Percentiles rank a stretch among this genome's conserved stretches.
phyloP scores from a whole-genome alignment of 164 flowering plant species.

The Berberis thunbergii region DNA sequence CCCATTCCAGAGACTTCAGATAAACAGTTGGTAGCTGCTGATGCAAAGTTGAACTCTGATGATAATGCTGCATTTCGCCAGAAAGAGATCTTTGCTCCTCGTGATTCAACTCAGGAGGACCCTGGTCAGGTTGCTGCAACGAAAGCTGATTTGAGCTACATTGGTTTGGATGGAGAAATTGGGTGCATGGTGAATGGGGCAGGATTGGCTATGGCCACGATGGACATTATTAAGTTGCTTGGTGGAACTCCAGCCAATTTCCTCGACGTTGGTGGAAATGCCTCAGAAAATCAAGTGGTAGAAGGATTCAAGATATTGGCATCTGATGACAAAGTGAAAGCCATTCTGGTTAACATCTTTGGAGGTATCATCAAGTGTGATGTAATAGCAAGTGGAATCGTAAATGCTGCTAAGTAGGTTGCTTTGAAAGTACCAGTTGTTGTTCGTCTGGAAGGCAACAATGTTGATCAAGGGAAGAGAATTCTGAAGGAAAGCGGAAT shows the following conservation, averaged over 20 bases:
- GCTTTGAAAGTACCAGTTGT: constrained; percentile 83
- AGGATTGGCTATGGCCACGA: constrained; percentile 98
- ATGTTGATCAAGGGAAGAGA: constrained; percentile 96
- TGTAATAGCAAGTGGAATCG: constrained; percentile 95
- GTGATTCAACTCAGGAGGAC: constrained; percentile 94
- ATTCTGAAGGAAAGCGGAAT: constrained; percentile 86
- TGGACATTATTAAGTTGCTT: constrained; percentile 96
- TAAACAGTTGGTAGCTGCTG: constrained; percentile 90
- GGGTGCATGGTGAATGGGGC: constrained; percentile 99
- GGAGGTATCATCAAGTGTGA: constrained; percentile 99
- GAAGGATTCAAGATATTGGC: constrained; percentile 98
- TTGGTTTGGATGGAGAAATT: constrained; percentile 98
- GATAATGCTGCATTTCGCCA: constrained; percentile 95
- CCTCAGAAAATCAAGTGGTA: constrained; percentile 96
- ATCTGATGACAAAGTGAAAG: constrained; percentile 94
- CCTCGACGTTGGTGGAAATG: constrained; percentile 97
- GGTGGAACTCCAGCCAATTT: constrained; percentile 99
- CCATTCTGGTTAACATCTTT: constrained; percentile 94
- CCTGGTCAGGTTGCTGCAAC: constrained; percentile 98
- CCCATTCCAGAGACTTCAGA: constrained; percentile 92
- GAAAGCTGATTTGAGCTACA: constrained; percentile 91
- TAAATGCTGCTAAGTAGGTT: constrained; percentile 95
- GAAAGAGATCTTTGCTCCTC: constrained; percentile 78
- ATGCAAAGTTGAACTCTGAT: constrained; percentile 96
- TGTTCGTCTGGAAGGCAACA: constrained; percentile 97